These are phyloP conservation scores for Coemansia javaensis DNA, from an alignment of 192 early-diverging fungal genomes.

Conservation along the genomic window DNA sequence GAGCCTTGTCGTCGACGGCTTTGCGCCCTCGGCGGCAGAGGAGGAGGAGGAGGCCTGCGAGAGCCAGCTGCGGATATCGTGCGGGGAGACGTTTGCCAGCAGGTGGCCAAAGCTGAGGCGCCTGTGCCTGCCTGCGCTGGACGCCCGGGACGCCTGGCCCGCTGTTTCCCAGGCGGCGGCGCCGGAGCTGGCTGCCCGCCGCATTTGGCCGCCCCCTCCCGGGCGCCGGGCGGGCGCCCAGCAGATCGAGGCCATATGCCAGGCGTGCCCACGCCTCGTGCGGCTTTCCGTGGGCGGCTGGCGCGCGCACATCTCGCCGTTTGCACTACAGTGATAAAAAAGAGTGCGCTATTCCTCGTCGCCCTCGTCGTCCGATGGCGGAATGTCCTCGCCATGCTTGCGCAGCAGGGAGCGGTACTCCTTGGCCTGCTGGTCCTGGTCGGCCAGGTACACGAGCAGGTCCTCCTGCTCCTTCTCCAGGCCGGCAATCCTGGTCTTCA, in stretches of 20 bases:
- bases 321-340: no score
- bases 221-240: no score
- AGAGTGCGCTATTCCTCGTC: neutral
- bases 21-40: neutral
- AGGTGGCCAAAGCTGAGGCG: slow-evolving; percentile 15
- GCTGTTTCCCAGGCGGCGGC: no score
- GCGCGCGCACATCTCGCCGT: no score
- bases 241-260: no score
- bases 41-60: slow-evolving; percentile 8
- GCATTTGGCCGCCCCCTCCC: no score
- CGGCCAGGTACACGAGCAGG: slow-evolving; percentile 74
- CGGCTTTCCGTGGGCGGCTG: no score
- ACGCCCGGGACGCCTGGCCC: slow-evolving; percentile 7
- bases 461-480: slow-evolving; percentile 77
- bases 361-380: slow-evolving; percentile 54
- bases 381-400: slow-evolving; percentile 51
- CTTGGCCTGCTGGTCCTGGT: slow-evolving; percentile 69
- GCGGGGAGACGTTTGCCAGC: slow-evolving; percentile 24
- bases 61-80: slow-evolving; percentile 7
- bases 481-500: slow-evolving; percentile 37
- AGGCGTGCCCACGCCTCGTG: no score
- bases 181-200: no score
- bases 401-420: slow-evolving; percentile 53
- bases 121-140: slow-evolving; percentile 10
- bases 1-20: slow-evolving; percentile 11